These are phyloP conservation scores for Helenozyma baotianmanensis DNA, from an alignment of 805 yeast species.

Conservation along the genomic window DNA sequence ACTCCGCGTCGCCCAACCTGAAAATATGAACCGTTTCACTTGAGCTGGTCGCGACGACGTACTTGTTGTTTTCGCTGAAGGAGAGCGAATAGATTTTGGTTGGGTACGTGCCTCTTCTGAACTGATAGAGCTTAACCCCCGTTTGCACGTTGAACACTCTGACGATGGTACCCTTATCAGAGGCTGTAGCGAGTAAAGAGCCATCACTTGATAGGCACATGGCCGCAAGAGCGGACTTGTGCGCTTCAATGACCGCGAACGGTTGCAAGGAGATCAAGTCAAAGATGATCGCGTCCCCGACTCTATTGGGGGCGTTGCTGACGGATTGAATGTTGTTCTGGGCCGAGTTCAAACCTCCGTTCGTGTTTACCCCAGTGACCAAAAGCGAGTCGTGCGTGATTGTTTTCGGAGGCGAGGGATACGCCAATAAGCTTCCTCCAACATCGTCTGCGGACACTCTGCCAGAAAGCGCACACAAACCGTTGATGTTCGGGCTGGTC, in stretches of 20 bases:
- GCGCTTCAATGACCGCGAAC: slow-evolving; percentile 79
- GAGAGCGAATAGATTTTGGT: slow-evolving; percentile 72
- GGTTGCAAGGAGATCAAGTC: slow-evolving; percentile 75
- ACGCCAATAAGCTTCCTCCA: slow-evolving; percentile 58
- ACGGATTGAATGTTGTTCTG: slow-evolving; percentile 38
- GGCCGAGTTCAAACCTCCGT: slow-evolving; percentile 36
- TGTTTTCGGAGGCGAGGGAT: slow-evolving; percentile 71
- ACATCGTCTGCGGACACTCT: slow-evolving; percentile 20
- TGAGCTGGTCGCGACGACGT: slow-evolving; percentile 79
- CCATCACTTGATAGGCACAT: slow-evolving; percentile 73
- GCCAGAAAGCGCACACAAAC: slow-evolving; percentile 57
- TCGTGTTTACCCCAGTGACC: slow-evolving; percentile 37
- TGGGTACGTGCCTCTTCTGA: slow-evolving; percentile 82
- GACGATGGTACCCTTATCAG: slow-evolving; percentile 84
- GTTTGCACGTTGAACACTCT: slow-evolving; percentile 70
- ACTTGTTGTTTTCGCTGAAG: slow-evolving; percentile 66
- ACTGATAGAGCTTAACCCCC: slow-evolving; percentile 63
- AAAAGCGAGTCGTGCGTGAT: slow-evolving; percentile 39
- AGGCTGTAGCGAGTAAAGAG: slow-evolving; percentile 77
- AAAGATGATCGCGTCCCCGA: slow-evolving; percentile 74
- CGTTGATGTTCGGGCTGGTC: slow-evolving; percentile 41
- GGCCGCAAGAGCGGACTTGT: slow-evolving; percentile 68
- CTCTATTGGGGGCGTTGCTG: slow-evolving; percentile 39
- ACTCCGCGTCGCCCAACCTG: slow-evolving; percentile 55
- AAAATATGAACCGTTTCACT: slow-evolving; percentile 93